Evolutionary conservation across 1,139 yeast species (phyloP), one percentile per base, ranked within the genome.

Genomic region (Diutina mesorugosa): DNA sequence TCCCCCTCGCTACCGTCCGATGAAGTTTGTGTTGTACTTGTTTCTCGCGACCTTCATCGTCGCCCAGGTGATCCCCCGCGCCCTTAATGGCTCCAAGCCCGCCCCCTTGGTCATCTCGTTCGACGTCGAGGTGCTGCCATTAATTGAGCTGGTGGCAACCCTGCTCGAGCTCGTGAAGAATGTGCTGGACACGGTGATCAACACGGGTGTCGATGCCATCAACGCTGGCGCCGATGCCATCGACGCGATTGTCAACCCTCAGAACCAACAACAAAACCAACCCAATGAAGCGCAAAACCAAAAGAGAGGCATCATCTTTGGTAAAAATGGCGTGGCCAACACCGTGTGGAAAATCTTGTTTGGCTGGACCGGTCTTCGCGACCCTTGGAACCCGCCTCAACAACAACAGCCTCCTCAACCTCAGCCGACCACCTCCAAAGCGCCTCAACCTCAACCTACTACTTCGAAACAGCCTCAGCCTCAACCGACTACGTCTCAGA

Each of bases 51-150:
- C 45, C 14, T 50, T 50, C 28, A 50, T 50, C 14, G 41, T 9
- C 28, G 53, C 53, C 45, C 53, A 50, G 26, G 53, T 50, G 14
- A 50, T 50, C 28, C 53, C 53, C 6, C 53, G 53, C 18, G 26
- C 18, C 9, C 9, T 18, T 6, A 32, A 50, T n/a, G n/a, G 7
- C 10, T 16, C 35, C 12, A 32, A 9, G 26, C 53, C 45, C 6
- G 32, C 32, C 7, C 53, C 53, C 2, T 30, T 50, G 28, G 53
- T 50, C 16, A 32, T 50, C 12, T 16, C 45, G 9, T 50, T 50
- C 18, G 53, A 50, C 29, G 53, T 50, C 12, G 53, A 50, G 10
- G 30, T 47, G 14, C 51, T 30, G 21, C 38, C 14, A 26, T 47
- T 47, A 10, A 30, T 50, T 14, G 14, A 28, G 35, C 21, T 29